These are phyloP conservation scores for Psilocybe azurescens DNA, from an alignment of 768 basidiomycete species.

Conservation along the genomic window DNA sequence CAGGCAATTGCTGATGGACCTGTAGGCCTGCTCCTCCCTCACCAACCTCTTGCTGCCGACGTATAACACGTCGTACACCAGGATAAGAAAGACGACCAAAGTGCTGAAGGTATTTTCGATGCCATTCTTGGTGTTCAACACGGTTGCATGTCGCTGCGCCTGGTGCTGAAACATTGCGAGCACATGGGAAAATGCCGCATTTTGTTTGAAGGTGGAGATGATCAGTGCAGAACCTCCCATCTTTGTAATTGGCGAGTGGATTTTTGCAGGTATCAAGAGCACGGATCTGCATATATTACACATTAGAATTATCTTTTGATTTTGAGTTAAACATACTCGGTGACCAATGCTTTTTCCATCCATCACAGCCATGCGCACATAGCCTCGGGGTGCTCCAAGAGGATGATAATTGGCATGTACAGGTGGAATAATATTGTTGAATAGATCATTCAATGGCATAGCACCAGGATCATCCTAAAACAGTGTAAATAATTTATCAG, in stretches of 20 bases:
- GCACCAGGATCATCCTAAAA: no score
- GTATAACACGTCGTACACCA: constrained; percentile 31
- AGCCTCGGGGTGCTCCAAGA: constrained; percentile 14
- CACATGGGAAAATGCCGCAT: constrained; percentile 6
- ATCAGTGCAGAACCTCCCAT: constrained; percentile 32
- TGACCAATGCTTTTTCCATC: constrained; percentile 36
- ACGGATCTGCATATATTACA: constrained; percentile 19
- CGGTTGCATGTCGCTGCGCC: not conserved
- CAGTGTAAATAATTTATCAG: no score
- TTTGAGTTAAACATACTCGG: constrained; percentile 2
- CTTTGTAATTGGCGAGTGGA: constrained; percentile 31
- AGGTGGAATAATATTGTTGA: not conserved
- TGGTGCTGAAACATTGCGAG: not conserved
- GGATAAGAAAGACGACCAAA: constrained; percentile 28
- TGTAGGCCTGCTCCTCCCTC: not conserved
- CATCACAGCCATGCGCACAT: constrained; percentile 36
- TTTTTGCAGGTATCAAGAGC: constrained; percentile 25
- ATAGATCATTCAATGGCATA: no score
- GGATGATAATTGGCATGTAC: not conserved
- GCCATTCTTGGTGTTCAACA: not conserved
- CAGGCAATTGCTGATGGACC: constrained; percentile 1
- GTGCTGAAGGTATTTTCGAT: constrained; percentile 5
- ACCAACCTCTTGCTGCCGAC: constrained; percentile 19
- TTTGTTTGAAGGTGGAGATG: constrained; percentile 20
- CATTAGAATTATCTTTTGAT: not conserved